Evolutionary conservation across 2,329 filamentous ascomycete genomes (phyloP), one percentile per base, ranked within the genome.

Genomic region (Colletotrichum filicis): DNA sequence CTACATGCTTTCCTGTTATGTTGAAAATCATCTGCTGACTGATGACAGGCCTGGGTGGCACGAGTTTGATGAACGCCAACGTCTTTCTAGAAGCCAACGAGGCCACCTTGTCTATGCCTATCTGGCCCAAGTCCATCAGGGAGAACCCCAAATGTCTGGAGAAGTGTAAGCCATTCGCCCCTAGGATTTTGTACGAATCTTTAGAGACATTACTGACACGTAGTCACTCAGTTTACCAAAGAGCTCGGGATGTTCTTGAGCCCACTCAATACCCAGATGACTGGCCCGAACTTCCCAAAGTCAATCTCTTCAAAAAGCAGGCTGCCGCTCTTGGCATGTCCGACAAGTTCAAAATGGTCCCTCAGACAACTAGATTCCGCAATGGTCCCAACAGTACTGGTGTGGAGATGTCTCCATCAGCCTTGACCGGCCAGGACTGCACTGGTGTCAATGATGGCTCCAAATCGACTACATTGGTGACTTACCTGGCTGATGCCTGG

Each of bases 401-500:
- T 16, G 89, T 93, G 3, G 84, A 89, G 75, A 92, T 93, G 91
- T 83, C 85, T 24, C 85, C 87, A 0, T 92, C 90, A 1, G 86
- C 87, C 0, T 82, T 91, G 26, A 89, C 89, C 0, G 91, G 91
- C 1, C 89, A 92, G 79, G 92, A 93, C 75, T 81, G 80, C 52
- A 92, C 91, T 0, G 92, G 91, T 1, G 76, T 92, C 71, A 93
- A 93, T 75, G 92, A 93, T 78, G 90, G 90, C 2, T 92, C 90
- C 35, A 93, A 93, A 80, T 92, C 87, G 22, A 91, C 88, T 12
- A 92, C 89, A 0, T 83, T 91, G 1, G 90, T 92, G 49, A 93
- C 91, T 0, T 93, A 93, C 76, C 82, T 93, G 8, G 86, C 89
- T 8, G 92, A 93, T 79, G 91, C 92, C 1, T 93, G 91, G 91